Evolutionary conservation across 78 protist species (phyloP), one percentile per base, ranked within the genome.

Genomic region (Dictyostelium capitatum): DNA sequence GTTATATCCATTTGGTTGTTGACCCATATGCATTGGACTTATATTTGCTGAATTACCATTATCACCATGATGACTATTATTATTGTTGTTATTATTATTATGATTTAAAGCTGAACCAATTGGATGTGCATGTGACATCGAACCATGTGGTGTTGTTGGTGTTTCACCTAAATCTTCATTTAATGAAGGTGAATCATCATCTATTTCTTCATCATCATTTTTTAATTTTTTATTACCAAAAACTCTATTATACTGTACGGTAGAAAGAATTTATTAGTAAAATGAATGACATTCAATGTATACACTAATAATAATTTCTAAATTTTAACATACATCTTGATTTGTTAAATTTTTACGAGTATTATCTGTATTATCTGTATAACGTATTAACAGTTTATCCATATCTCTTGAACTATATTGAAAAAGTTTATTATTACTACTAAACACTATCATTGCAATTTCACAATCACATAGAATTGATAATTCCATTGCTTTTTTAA

Each of bases 401-500:
- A 95, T 95, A 48, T 89, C 91, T 50, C 48, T 87, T 30, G 91
- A 80, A 5, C 90, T 62, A 47, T 95, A 95, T 51, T 81, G 84
- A 54, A 89, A 95, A 8, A 95, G 32, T 79, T 95, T 95, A 74
- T 89, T 89, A 37, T 82, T 85, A n/a, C 90, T 77, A 20, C 87
- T 77, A 82, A 95, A 95, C 1, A 97, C 69, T 48, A 97, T 90
- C 48, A 97, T 78, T 15, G 96, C 96, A 20, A 97, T 90, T 20
- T 95, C 97, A 73, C 97, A 96, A 53, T 91, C 96, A 54, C 98
- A 97, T 15, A 97, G 79, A 50, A 95, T 82, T 30, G 97, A 82
- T 8, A 97, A 78, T 65, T 97, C 98, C 85, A 95, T 89, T 59
- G 98, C 98, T 82, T 97, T 97, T 62, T 97, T 97, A 14, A 97